Conservation (phyloP, 2,329 filamentous ascomycete genomes). For the Phialemonium atrogriseum region DNA sequence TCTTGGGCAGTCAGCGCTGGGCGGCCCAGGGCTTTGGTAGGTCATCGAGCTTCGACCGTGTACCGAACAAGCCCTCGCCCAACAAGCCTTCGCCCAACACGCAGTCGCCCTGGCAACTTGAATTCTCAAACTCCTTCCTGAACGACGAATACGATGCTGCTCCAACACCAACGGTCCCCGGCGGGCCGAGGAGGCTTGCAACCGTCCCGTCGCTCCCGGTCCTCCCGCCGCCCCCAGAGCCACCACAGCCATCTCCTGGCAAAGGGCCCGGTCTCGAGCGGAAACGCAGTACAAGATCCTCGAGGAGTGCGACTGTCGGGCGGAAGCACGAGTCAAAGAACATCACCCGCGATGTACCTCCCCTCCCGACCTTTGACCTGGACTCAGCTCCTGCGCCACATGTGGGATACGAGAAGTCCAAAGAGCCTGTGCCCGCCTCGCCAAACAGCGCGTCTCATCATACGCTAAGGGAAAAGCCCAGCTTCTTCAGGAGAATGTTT, state of each 20-base stretch:
- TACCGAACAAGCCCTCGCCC: constrained; percentile 29
- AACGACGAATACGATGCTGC: constrained; percentile 65
- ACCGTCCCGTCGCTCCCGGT: constrained; percentile 25
- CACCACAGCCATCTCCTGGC: constrained; percentile 27
- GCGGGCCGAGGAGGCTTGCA: constrained; percentile 55
- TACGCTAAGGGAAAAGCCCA: constrained; percentile 56
- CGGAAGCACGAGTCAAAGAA: constrained; percentile 19
- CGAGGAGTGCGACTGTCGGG: constrained; percentile 35
- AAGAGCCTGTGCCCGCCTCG: constrained; percentile 37
- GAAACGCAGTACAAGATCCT: constrained; percentile 51
- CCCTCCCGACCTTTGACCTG: constrained; percentile 24
- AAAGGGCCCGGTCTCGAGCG: constrained; percentile 31
- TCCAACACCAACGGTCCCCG: constrained; percentile 76
- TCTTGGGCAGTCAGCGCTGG: constrained; percentile 50
- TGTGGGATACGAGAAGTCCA: constrained; percentile 51
- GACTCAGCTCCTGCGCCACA: constrained; percentile 50
- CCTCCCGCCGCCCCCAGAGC: constrained; percentile 30
- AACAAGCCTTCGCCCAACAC: constrained; percentile 15
- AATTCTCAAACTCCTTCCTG: constrained; percentile 40
- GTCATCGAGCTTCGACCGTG: constrained; percentile 70
- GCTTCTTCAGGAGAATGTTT: constrained; percentile 93
- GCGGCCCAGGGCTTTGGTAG: constrained; percentile 44
- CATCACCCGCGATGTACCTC: constrained; percentile 17
- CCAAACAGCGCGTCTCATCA: constrained; percentile 28
- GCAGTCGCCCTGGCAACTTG: constrained; percentile 33